Conservation (phyloP, 306 rosid genomes). For the Medicago truncatula region DNA sequence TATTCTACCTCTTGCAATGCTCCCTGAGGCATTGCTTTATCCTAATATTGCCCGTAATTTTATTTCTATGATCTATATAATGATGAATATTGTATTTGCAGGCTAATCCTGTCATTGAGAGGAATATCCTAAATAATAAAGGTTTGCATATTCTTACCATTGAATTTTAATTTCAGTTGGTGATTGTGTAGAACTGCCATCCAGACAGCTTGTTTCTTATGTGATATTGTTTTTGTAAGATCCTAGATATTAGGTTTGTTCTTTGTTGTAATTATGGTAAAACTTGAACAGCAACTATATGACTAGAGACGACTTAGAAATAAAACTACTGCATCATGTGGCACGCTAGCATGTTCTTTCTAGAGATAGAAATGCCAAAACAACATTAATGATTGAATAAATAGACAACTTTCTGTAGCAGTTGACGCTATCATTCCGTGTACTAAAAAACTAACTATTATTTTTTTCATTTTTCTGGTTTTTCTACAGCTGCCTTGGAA, state of each 20-base stretch:
- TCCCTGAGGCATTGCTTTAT: constrained; percentile 25
- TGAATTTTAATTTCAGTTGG: constrained; percentile 24
- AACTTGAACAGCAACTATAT: constrained; percentile 9
- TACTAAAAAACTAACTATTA: constrained; percentile 15
- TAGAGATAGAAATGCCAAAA: constrained; percentile 23
- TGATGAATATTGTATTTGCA: constrained; percentile 54
- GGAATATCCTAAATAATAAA: constrained; percentile 65
- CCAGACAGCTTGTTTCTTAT: constrained; percentile 11
- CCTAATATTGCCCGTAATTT: neutral
- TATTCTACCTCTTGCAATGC: neutral
- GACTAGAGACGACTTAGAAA: neutral
- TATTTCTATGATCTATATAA: neutral
- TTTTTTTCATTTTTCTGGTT: constrained; percentile 8
- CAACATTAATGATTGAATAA: constrained; percentile 12
- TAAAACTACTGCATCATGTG: neutral
- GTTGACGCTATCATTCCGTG: constrained; percentile 16
- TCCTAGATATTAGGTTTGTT: constrained; percentile 22
- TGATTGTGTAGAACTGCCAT: constrained; percentile 18
- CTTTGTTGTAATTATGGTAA: neutral
- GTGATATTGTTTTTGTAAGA: neutral
- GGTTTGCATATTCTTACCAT: constrained; percentile 57
- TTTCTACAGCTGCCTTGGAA: constrained; percentile 82
- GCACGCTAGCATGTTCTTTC: constrained; percentile 17
- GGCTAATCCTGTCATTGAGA: constrained; percentile 79
- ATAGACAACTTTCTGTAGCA: neutral